Conservation (phyloP, 2,329 filamentous ascomycete species). For the Achaetomium macrosporum region DNA sequence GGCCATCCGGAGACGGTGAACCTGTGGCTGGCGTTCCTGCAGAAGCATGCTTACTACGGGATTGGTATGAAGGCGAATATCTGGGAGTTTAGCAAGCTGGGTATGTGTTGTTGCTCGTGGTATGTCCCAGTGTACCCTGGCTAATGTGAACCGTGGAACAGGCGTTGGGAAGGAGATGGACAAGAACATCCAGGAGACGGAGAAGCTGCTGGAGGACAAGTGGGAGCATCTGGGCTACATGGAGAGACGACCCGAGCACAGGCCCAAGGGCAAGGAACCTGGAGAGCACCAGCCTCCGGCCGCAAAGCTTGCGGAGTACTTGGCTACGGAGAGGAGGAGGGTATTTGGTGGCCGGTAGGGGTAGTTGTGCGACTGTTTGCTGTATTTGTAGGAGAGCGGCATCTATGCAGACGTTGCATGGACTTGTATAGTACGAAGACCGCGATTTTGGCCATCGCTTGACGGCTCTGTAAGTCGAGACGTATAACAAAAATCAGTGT, state of each 20-base stretch:
- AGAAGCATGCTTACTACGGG: conserved; percentile 91
- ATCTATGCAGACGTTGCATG: background rate
- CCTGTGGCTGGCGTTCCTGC: conserved; percentile 85
- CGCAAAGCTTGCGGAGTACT: conserved; percentile 52
- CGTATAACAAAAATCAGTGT: too few relatives aligned
- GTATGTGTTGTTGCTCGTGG: conserved; percentile 37
- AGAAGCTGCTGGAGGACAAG: conserved; percentile 40
- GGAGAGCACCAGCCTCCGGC: conserved; percentile 42
- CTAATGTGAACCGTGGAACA: conserved; percentile 25
- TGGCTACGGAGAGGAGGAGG: conserved; percentile 47
- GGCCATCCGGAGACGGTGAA: conserved; percentile 84
- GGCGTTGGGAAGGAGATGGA: conserved; percentile 50
- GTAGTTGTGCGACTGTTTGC: conserved; percentile 16
- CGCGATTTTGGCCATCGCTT: too few relatives aligned
- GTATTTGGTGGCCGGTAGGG: conserved; percentile 27
- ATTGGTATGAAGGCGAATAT: conserved; percentile 98
- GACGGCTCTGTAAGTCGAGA: too few relatives aligned
- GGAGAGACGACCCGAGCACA: conserved; percentile 37
- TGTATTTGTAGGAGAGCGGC: conserved; percentile 8
- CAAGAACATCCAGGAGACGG: conserved; percentile 38
- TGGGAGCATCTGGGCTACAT: conserved; percentile 52
- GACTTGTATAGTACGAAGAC: background rate
- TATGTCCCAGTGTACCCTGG: background rate
- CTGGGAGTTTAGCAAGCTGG: conserved; percentile 75
- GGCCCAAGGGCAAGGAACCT: conserved; percentile 51